Percentiles rank a stretch among this genome's conserved stretches.
These are phyloP conservation scores for Camillea tinctor DNA, from an alignment of 2,329 filamentous ascomycete genomes.

Conservation along the genomic window DNA sequence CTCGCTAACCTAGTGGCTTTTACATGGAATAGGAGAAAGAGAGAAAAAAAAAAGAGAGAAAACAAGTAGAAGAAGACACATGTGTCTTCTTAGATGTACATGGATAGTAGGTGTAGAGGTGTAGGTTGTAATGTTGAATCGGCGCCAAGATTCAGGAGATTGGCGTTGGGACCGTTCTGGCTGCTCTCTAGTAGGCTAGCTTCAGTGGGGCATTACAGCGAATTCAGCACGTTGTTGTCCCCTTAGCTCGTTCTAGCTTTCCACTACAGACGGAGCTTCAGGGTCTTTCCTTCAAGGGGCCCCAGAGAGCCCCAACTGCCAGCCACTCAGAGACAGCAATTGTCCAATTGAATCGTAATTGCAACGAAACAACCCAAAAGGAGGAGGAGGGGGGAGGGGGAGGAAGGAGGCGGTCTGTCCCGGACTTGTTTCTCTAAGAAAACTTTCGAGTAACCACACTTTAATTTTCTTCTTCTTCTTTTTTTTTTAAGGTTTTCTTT, in stretches of 20 bases:
- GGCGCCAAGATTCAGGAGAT: not conserved
- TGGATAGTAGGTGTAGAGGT: not conserved
- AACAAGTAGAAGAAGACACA: not conserved
- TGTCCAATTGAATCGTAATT: slow-evolving; percentile 7
- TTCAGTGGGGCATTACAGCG: not conserved
- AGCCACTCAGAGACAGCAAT: slow-evolving; percentile 22
- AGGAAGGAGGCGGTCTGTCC: slow-evolving; percentile 26
- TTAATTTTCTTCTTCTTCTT: slow-evolving; percentile 12
- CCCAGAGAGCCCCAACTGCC: slow-evolving; percentile 7
- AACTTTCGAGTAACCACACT: slow-evolving; percentile 10
- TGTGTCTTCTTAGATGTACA: not conserved
- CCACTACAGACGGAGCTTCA: slow-evolving; percentile 8
- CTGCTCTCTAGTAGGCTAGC: not conserved
- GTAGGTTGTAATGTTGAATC: not conserved
- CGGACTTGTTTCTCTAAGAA: too few species aligned
- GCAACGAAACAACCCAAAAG: slow-evolving; percentile 5
- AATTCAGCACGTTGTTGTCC: not conserved
- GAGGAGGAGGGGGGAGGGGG: slow-evolving; percentile 16
- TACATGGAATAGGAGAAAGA: not conserved
- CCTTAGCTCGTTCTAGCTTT: not conserved
- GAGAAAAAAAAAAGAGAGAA: not conserved
- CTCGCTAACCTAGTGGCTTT: too few species aligned
- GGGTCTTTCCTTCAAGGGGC: slow-evolving; percentile 5
- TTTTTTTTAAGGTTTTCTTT: slow-evolving; percentile 5
- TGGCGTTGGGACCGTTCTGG: not conserved